phyloP scores from a whole-genome alignment of 1,284 basidiomycete species.

The Schizopora paradoxa region DNA sequence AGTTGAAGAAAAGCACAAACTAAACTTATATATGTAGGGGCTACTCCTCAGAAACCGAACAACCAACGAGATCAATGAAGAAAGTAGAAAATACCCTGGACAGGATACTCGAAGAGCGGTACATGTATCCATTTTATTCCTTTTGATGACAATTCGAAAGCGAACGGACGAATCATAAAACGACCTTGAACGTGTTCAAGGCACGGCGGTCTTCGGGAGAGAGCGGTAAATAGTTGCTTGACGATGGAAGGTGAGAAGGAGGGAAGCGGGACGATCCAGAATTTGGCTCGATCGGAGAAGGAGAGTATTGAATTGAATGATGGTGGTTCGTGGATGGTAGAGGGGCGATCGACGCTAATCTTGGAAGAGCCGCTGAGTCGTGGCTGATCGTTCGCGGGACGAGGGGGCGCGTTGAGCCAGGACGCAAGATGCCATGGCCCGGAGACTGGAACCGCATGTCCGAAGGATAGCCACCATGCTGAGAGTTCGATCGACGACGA shows the following conservation, averaged over 20 bases:
- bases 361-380: conserved; percentile 11
- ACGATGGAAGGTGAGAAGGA: conserved; percentile 11
- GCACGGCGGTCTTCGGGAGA: conserved; percentile 55
- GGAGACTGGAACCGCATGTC: too few species aligned
- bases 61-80: too few species aligned
- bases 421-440: neutral
- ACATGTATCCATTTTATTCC: too few species aligned
- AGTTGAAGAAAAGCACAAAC: too few species aligned
- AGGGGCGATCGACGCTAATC: conserved; percentile 15
- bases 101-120: too few species aligned
- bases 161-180: conserved; percentile 37
- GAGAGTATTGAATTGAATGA: neutral
- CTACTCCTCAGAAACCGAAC: too few species aligned
- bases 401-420: neutral
- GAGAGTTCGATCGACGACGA: conserved; percentile 1
- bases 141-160: too few species aligned
- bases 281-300: conserved; percentile 17
- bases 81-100: too few species aligned
- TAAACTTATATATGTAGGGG: too few species aligned
- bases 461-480: neutral
- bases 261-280: conserved; percentile 20
- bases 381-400: neutral
- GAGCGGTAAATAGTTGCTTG: conserved; percentile 39
- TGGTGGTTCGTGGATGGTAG: conserved; percentile 8
- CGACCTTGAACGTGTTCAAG: conserved; percentile 49